Base-by-base conservation (phyloP, 305 asterid genomes). In the Stenogyne calaminthoides region DNA sequence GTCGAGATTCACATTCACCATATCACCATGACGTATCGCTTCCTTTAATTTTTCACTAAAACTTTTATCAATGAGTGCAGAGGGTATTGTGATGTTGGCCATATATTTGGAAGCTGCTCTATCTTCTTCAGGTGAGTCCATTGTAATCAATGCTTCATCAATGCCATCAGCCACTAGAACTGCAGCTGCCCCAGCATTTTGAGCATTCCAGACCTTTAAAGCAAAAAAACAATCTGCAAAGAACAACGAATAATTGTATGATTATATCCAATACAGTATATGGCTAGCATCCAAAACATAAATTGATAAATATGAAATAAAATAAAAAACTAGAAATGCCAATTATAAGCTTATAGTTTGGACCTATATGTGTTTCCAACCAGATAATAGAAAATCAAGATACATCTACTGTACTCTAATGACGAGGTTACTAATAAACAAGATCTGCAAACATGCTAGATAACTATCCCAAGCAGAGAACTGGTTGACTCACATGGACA, bases 131-230 rank as follows among this genome's bases (percentile, higher is more conserved):
- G 99, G 99, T 1, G 97, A 74, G 75, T 95, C 98, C 99, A 95
- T 95, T 47, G 99, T 95, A 77, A 95, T 85, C 75, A 95, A 72
- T 55, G 96, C 75, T 84, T 95, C 99, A 2, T 89, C 90, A 5
- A 84, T 20, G 70, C 88, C 57, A 77, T 92, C 99, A 20, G 91
- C 94, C 75, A 95, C 99, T 54, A 95, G 87, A 73, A 95, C 98
- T 68, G 99, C 99, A 55, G 98, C 91, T 6, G 97, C 97, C 42
- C 99, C 99, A 8, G 99, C 97, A 60, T 86, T 95, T 78, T 95
- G 99, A 52, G 98, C 98, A 78, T 95, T 92, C 97, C 99, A 95
- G 64, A 92, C 98, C 87, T 92, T 95, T 73, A 89, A 77, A 61
- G 98, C 98, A 34, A 95, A 95, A 79, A 90, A 89, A 56, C 99